Base-by-base conservation (phyloP, 1,139 yeast species). In the Yamadazyma spencermartinsiae region DNA sequence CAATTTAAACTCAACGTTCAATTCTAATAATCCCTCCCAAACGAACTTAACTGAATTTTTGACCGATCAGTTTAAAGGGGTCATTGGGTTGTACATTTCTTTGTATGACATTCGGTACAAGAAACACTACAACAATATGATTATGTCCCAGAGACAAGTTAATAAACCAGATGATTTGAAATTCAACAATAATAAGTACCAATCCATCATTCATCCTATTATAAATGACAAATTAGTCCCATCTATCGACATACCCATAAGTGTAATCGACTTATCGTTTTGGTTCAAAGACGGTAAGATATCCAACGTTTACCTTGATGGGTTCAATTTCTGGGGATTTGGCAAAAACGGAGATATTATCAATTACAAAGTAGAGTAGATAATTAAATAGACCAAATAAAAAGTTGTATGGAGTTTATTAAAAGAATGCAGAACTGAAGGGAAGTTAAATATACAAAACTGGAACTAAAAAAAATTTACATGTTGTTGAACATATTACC, bases 341-440 rank as follows among this genome's bases (percentile, higher is more conserved):
- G 69, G 74, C 2, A 66, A 70, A 35, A 72, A 69, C 32, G 84
- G 84, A 2, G 84, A 79, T 54, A 55, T 76, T 10, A 65, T 77
- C 34, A 65, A 66, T 35, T 61, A 58, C 38, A 36, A 36, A 33
- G 50, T 58, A n/a, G 33, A 30, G 18, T 30, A 30, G 13, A 16
- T 26, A 26, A 13, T 4, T 12, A 26, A 26, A 12, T 12, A 26
- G 16, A 11, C 27, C 5, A 11, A 24, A 24, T 5, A 26, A 26
- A 26, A 12, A 12, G 15, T 12, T 26, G n/a, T n/a, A n/a, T n/a
- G n/a, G n/a, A n/a, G n/a, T 26, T 15, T 26, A 26, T 26, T 26
- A 13, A 26, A 26, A 26, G 29, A 23, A 23, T 26, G 29, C 29
- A 26, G 11, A 26, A 26, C 7, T 28, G 8, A 7, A 26, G 5